Evolutionary conservation across 257 asterid genomes (phyloP), one percentile per base, ranked within the genome.

Genomic region (Nicotiana tabacum): DNA sequence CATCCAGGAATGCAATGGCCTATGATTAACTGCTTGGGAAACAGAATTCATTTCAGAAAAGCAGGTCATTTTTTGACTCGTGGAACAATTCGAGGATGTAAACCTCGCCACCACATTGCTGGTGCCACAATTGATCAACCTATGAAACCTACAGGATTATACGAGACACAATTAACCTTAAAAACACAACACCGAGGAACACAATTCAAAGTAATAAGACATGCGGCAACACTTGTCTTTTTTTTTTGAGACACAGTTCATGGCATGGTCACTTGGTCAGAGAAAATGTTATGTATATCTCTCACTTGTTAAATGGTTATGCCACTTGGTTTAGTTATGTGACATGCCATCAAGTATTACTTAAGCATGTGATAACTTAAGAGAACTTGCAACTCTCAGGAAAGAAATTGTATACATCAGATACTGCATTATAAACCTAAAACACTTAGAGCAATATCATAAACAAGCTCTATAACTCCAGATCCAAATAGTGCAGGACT

Each of bases 1-100:
- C 91, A 93, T 90, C 98, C 99, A 96, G 76, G 98, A 94, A 89
- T 85, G 88, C 61, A 89, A 82, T 60, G 64, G 65, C 83, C 87
- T 85, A 56, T 46, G 80, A 69, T 82, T 83, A 24, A 69, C 78
- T 48, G 48, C 67, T 72, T 84, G 86, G 62, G 88, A 62, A 27
- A 84, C 70, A 69, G 90, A 90, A 82, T 84, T 68, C 82, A 89
- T 84, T 84, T 85, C 89, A 77, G 89, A 66, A 48, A 87, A 82
- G 84, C 72, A 32, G 81, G 84, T 68, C 84, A 33, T 80, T 80
- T 74, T 86, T 83, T 85, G 89, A 51, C 66, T 80, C 61, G 33
- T 30, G 66, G 84, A 87, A 62, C 51, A 72, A 69, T 85, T 88
- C 37, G 66, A 55, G 43, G 87, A 65, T 66, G 88, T 82, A 79